Percentiles rank a stretch among this genome's conserved stretches.
Evolutionary conservation across 208 protist species (phyloP).

Genomic region (Paratrypanosoma confusum): DNA sequence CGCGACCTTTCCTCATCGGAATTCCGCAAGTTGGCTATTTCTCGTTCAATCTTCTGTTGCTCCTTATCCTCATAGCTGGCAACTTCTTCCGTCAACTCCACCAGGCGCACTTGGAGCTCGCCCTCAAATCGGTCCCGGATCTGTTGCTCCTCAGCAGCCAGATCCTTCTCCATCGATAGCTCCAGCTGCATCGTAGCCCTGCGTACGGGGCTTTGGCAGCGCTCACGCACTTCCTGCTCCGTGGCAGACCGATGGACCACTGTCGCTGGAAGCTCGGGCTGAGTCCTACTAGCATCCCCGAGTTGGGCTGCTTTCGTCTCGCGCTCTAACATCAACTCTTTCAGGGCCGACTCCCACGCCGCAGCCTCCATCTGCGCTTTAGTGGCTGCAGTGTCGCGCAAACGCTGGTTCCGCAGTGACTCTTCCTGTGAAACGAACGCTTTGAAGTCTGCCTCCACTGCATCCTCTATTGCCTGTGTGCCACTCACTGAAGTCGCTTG

Average conservation of each 20-base stretch:
- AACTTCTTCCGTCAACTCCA: slow-evolving; percentile 56
- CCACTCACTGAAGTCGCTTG: too few relatives aligned
- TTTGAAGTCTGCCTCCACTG: slow-evolving; percentile 35
- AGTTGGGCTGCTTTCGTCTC: slow-evolving; percentile 21
- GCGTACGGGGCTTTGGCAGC: neutral
- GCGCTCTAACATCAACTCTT: slow-evolving; percentile 27
- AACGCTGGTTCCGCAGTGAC: slow-evolving; percentile 20
- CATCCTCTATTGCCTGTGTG: slow-evolving; percentile 26
- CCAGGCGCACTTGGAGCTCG: slow-evolving; percentile 30
- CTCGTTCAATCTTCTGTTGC: slow-evolving; percentile 14
- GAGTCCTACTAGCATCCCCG: slow-evolving; percentile 2
- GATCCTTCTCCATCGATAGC: slow-evolving; percentile 17
- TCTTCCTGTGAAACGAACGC: slow-evolving; percentile 30
- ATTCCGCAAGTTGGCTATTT: neutral
- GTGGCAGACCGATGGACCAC: neutral
- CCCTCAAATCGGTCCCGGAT: slow-evolving; percentile 22
- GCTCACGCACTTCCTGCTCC: neutral
- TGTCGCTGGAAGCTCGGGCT: neutral
- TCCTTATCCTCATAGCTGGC: slow-evolving; percentile 25
- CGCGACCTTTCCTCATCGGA: too few relatives aligned
- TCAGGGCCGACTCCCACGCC: slow-evolving; percentile 22
- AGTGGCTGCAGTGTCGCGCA: slow-evolving; percentile 24
- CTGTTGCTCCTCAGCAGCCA: slow-evolving; percentile 14
- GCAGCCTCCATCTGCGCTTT: slow-evolving; percentile 39
- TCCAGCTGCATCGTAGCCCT: slow-evolving; percentile 14